A percentile compares a stretch with the other conserved stretches of the same genome.
Conservation (phyloP, 306 rosid species). For the Abrus precatorius region DNA sequence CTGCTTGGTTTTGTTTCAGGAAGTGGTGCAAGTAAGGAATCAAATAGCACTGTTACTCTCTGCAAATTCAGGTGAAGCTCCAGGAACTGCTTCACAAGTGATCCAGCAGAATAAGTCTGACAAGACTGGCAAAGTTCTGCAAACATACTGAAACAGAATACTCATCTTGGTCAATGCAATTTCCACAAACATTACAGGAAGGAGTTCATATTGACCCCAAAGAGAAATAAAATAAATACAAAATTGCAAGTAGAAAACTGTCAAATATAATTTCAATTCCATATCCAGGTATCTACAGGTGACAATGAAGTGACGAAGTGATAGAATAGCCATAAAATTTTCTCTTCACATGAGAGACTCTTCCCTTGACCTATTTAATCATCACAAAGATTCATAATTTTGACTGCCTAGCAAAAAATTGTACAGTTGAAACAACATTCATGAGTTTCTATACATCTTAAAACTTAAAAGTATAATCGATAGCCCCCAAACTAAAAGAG, state of each 20-base stretch:
- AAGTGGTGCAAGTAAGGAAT: conserved; percentile 52
- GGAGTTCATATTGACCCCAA: not conserved
- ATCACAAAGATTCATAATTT: not conserved
- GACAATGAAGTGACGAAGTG: conserved; percentile 5
- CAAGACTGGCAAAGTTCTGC: conserved; percentile 63
- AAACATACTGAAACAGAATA: conserved; percentile 59
- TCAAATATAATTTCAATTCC: conserved; percentile 13
- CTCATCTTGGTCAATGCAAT: conserved; percentile 2
- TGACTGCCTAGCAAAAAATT: not conserved
- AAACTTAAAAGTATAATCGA: conserved; percentile 17
- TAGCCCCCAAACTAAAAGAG: not conserved
- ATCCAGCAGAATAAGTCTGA: conserved; percentile 60
- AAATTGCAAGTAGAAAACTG: not conserved
- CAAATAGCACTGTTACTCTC: conserved; percentile 50
- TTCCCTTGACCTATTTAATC: not conserved
- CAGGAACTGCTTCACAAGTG: conserved; percentile 65
- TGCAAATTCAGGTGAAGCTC: conserved; percentile 66
- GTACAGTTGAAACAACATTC: conserved; percentile 1
- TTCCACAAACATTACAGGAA: not conserved
- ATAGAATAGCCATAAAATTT: not conserved
- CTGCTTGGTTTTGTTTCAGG: conserved; percentile 44
- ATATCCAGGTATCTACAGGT: conserved; percentile 6
- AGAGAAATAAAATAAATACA: not conserved
- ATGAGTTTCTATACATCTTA: too few species aligned
- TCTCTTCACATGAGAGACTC: not conserved